Conservation (phyloP, 441 rosid species). For the Erodium moschatum region DNA sequence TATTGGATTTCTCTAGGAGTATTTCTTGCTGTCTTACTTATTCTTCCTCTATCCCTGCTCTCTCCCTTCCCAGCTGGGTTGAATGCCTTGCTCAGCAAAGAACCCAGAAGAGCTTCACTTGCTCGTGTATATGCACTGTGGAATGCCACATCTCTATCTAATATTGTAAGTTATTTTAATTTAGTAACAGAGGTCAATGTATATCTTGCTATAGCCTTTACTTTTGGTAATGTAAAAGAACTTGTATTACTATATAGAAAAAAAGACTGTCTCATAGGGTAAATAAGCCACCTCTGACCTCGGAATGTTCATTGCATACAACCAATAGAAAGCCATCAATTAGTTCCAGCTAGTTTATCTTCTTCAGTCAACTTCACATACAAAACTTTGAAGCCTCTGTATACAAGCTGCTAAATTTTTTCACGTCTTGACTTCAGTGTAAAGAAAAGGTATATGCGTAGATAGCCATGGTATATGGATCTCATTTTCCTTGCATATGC, state of each 20-base stretch:
- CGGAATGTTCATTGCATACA: no score
- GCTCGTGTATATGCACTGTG: slow-evolving; percentile 83
- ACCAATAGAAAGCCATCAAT: background rate
- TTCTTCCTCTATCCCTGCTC: slow-evolving; percentile 87
- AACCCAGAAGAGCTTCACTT: slow-evolving; percentile 83
- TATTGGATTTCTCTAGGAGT: slow-evolving; percentile 87
- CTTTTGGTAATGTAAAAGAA: no score
- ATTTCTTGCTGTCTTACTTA: slow-evolving; percentile 76
- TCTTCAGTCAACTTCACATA: background rate
- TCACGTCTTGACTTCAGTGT: background rate
- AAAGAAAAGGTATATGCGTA: background rate
- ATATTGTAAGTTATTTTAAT: slow-evolving; percentile 53
- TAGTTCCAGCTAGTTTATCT: background rate
- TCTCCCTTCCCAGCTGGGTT: slow-evolving; percentile 94
- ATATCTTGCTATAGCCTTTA: no score
- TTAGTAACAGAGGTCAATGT: no score
- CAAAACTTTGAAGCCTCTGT: background rate
- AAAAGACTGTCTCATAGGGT: no score
- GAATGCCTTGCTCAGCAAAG: slow-evolving; percentile 89
- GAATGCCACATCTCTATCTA: slow-evolving; percentile 80
- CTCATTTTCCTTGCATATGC: background rate
- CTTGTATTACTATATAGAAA: no score
- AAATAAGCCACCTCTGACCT: no score
- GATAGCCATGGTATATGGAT: background rate
- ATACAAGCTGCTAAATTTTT: background rate